Base-by-base conservation (phyloP, 1,284 basidiomycete species). In the Irpex rosettiformis region DNA sequence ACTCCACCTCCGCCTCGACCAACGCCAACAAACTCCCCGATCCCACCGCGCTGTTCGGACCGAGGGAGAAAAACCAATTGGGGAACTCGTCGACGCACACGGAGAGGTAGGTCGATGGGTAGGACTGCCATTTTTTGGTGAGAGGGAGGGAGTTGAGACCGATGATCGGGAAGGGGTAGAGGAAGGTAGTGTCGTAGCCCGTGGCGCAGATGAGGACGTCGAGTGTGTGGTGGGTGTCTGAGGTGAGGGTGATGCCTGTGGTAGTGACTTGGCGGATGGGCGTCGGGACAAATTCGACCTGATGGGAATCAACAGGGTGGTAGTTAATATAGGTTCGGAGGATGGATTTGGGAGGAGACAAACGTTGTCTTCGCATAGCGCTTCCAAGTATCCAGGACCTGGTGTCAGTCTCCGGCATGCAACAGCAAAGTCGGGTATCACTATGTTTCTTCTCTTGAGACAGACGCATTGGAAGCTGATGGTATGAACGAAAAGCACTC, bases 371-470 rank as follows among this genome's bases (percentile, higher is more conserved):
- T 81, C 75, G 61, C 80, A 82, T 4, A 88, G 68, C 0, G 86
- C 82, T 65, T 87, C 84, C 24, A 88, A 74, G 67, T 86, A 88
- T 2, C 85, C 84, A 27, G 84, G 84, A 0, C 85, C 86, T 1
- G 86, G 85, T 0, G 86, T 88, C 37, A 86, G 70, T 42, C 86
- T 75, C 40, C 83, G 75, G 67, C 84, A 87, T 5, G 74, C 78
- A 8, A 85, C 80, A 3, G 79, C 73, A 64, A 87, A 88, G 53
- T 78, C 76, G 2, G 85, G 85, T 21, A 86, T 74, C 16, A 86
- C 83, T 85, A 45, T 4, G 7, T 40, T 24, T 18, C 47, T 10
- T n/a, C 43, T 53, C 13, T 53, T 40, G 48, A 8, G 25, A 21
- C 18, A n/a, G 5, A 10, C n/a, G n/a, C 8, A 40, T 13, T 10